Conservation (phyloP, 345 rosid genomes). For the Boechera divaricarpa region DNA sequence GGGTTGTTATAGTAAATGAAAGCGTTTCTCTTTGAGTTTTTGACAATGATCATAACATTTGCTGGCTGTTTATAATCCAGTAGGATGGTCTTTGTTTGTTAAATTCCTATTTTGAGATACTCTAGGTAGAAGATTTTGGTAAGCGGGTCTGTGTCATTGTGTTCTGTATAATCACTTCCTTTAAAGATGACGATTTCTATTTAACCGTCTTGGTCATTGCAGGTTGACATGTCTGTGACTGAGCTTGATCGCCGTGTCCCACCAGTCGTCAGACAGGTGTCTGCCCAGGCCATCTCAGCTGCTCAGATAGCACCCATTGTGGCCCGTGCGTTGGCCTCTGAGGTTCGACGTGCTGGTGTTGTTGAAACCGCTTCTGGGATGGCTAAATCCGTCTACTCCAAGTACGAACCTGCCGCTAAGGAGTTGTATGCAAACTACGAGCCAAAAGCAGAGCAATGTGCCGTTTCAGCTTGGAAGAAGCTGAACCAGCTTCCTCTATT, state of each 20-base stretch:
- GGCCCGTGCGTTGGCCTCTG: constrained; percentile 68
- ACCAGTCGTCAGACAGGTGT: constrained; percentile 72
- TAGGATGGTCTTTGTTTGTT: not conserved
- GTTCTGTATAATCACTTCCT: not conserved
- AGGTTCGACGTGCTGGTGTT: constrained; percentile 70
- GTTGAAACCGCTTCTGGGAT: constrained; percentile 71
- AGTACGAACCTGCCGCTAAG: constrained; percentile 80
- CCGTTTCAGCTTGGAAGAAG: constrained; percentile 79
- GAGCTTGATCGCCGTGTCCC: constrained; percentile 71
- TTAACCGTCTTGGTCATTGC: not conserved
- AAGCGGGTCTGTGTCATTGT: not conserved
- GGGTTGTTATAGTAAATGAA: too few species aligned
- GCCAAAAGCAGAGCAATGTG: constrained; percentile 84
- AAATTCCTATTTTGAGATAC: not conserved
- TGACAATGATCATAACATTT: too few species aligned
- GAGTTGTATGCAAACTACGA: constrained; percentile 75
- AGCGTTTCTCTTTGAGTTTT: too few species aligned
- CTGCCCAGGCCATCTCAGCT: constrained; percentile 68
- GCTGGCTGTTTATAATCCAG: not conserved
- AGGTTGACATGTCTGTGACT: constrained; percentile 79
- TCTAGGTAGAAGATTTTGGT: not conserved
- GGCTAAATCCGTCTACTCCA: constrained; percentile 70
- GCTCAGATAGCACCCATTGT: constrained; percentile 75
- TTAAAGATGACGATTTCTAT: not conserved
- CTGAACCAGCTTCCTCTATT: constrained; percentile 80